Evolutionary conservation across 495 filamentous ascomycete genomes (phyloP), one percentile per base, ranked within the genome.

Genomic region (Lepraria neglecta): DNA sequence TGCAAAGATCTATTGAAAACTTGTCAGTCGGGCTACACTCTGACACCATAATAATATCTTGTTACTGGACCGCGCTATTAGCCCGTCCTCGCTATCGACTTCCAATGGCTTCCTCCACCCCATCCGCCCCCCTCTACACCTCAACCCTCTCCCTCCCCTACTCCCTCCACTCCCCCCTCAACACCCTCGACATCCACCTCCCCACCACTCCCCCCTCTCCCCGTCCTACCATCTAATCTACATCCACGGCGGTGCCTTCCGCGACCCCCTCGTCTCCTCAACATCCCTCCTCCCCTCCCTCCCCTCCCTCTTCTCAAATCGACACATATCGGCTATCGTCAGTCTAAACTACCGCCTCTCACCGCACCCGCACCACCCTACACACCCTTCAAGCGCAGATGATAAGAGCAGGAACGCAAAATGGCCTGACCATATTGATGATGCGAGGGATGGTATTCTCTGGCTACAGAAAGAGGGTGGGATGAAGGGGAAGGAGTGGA

Each of bases 231-330:
- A 19, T 11, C 17, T 50, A 43, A 83, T 87, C 67, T 91, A 84
- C 74, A 86, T 96, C 71, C 92, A 95, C 75, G 90, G 92, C 66
- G 91, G 91, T 67, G 91, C 87, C 67, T 96, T 89, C 88, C 82
- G 88, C 60, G 91, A 95, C 68, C 90, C 90, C 50, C 71, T 69
- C 51, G 71, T 85, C 24, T 80, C 77, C 5, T 74, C 78, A 15
- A 70, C 81, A 47, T 65, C 71, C 14, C 72, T 75, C 59, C 75
- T 87, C 24, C 70, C 77, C 6, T 73, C 78, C 21, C 70, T 82
- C 46, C 65, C 70, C 9, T 69, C 73, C 55, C 77, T 88, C 21
- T 68, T 67, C 68, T 21, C 56, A 53, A 21, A 59, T 31, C 60
- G 61, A 21, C 61, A 73, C 30, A 78, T 92, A 51, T 76, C 79